Base-by-base conservation (phyloP, 352 stramenopile genomes). In the Globisporangium spinosum region DNA sequence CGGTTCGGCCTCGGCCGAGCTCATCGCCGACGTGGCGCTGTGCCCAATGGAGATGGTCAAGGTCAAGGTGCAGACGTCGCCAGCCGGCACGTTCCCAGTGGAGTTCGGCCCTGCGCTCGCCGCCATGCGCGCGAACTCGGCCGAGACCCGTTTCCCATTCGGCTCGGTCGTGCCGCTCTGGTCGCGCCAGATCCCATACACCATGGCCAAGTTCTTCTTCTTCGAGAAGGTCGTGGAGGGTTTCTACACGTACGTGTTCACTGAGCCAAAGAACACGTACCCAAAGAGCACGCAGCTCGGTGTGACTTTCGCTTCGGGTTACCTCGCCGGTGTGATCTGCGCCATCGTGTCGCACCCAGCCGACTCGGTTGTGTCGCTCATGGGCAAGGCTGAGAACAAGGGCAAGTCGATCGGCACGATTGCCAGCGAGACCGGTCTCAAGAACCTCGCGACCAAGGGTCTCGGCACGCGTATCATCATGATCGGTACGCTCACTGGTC, bases 161-260 rank as follows among this genome's bases (percentile, higher is more conserved):
- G 93, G 93, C 64, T 96, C 88, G 65, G 77, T 98, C 1, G 88
- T 96, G 57, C 94, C 94, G 10, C 77, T 95, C 69, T 95, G 87
- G 87, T 95, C 87, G 57, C 89, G 94, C 53, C 94, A 98, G 80
- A 97, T 98, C 76, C 98, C 98, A 68, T 99, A 99, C 95, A 99
- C 98, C 64, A 99, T 99, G 96, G 95, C 97, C 64, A 99, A 99
- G 86, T 99, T 99, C 77, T 98, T 98, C 69, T 98, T 99, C 76
- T 98, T 98, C 68, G 87, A 95, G 70, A 95, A 95, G 78, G 84
- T 92, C 65, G 87, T 95, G 13, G 87, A 94, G 74, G 82, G 73
- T 27, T 95, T 95, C 74, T 95, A 95, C 83, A 93, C 85, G 69
- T 64, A 95, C 76, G 84, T 94, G 70, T 96, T 97, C 77, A 97